Evolutionary conservation across 139 green algal species (phyloP), one percentile per base, ranked within the genome.

Genomic region (Mesotaenium endlicherianum): DNA sequence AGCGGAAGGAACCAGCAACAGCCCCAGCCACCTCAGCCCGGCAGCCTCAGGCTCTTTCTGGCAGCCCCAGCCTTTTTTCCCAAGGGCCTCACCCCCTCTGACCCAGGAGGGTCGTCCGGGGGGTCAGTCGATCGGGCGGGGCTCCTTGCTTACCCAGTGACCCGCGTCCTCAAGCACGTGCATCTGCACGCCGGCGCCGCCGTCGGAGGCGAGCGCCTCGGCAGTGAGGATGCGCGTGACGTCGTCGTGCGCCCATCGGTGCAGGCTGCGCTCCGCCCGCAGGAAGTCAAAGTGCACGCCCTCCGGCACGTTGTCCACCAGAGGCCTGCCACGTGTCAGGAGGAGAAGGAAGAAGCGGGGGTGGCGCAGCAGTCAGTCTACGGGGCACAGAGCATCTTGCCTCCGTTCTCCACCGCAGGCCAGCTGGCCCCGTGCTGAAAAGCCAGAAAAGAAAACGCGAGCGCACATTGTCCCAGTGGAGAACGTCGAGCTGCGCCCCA

Each of bases 201-300:
- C 75, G 6, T 16, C 31, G n/a, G 17, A 40, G 39, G 40, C 50
- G 26, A 55, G 6, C 41, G 42, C 40, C 41, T 83, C 80, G 1
- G 70, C 80, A 16, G 40, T 17, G 47, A 20, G 1, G n/a, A 86
- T 86, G 26, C 80, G 45, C 26, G 30, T 14, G 31, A 83, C 36
- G n/a, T 86, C 80, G 11, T 83, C 80, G n/a, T 31, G 70, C 1
- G 34, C 70, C 80, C 80, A 86, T 36, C 70, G 40, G 50, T 86
- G 80, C 16, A 86, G 80, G 6, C 44, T 80, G 2, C 82, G 39
- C 82, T 87, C 82, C 2, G 82, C 82, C 39, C 75, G 1, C 1
- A 87, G 39, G 31, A 87, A 87, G 75, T 84, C 42, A 5, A 87
- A 68, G 3, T 85, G 82, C 16, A 85, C 75, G 34, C 82, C 82